Conservation (phyloP, 2,329 filamentous ascomycete genomes). For the Akanthomyces lecanii region DNA sequence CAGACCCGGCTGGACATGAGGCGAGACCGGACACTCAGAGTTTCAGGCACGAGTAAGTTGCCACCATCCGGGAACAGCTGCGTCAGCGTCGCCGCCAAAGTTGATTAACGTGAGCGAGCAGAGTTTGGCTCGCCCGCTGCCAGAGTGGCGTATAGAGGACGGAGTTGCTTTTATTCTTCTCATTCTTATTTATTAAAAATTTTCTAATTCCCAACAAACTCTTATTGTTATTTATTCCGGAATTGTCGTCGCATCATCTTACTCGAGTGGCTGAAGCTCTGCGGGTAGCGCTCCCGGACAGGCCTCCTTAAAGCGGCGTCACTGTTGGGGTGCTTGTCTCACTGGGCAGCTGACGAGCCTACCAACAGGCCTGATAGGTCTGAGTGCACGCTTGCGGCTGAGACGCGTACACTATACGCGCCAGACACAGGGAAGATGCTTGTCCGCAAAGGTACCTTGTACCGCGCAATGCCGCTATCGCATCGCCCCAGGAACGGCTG, state of each 20-base stretch:
- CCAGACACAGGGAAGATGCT: neutral
- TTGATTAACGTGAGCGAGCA: neutral
- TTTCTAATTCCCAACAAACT: neutral
- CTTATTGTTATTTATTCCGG: neutral
- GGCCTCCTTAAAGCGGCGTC: neutral
- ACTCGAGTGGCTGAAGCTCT: neutral
- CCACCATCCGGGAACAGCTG: neutral
- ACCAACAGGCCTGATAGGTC: neutral
- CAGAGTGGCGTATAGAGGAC: neutral
- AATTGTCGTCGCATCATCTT: neutral
- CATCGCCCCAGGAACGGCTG: constrained; percentile 17
- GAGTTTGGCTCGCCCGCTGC: neutral
- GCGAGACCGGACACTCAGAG: neutral
- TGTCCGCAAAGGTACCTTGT: neutral
- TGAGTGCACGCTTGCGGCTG: constrained; percentile 8
- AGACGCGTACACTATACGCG: neutral
- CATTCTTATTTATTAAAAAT: neutral
- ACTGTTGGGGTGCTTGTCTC: constrained; percentile 10
- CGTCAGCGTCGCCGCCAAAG: neutral
- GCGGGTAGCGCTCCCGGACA: constrained; percentile 6
- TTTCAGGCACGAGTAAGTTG: constrained; percentile 9
- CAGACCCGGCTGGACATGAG: neutral
- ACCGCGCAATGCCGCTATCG: neutral
- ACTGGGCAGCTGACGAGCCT: constrained; percentile 7
- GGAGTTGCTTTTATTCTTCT: neutral